Evolutionary conservation across 768 basidiomycete genomes (phyloP), one percentile per base, ranked within the genome.

Genomic region (Paxillus rubicundulus): DNA sequence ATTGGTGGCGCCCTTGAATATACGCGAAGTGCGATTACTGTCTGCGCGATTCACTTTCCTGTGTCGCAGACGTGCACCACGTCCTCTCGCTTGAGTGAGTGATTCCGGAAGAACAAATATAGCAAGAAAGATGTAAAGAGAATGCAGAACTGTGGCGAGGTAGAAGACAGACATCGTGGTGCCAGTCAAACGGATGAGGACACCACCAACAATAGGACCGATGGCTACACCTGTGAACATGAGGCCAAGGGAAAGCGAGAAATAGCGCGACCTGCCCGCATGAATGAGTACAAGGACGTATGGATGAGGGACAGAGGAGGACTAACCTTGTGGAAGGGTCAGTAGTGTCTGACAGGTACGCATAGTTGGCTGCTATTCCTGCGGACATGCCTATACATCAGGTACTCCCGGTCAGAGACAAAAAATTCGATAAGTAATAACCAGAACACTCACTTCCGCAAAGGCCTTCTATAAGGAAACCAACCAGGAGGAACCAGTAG

Each of bases 41-140:
- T 56, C 33, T 4, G 42, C 36, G 5, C 42, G 33, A 9, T 32
- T 50, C 24, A 45, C 24, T 38, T 50, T 45, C 48, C 30, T 49
- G 24, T 39, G 17, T 4, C 62, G 62, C 47, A 56, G 36, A 49
- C 56, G 37, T 53, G 65, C 61, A 38, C 60, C 50, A 51, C 58
- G 55, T 50, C 78, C 82, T 47, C 80, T 72, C 0, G 66, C 71
- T 33, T 67, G 61, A 9, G 85, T 80, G 1, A 93, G 75, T 0
- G 91, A 90, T 68, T 97, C 92, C 0, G 93, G 93, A 44, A 95
- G 62, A 54, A 90, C 24, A 52, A 85, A 69, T 67, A 82, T 77
- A 24, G 82, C 61, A 43, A 84, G 58, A 38, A 77, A 44, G 2
- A 78, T 66, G 58, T 80, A 83, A 41, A 82, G 8, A 20, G 75